Evolutionary conservation across 768 basidiomycete species (phyloP), one percentile per base, ranked within the genome.

Genomic region (Russula earlei): DNA sequence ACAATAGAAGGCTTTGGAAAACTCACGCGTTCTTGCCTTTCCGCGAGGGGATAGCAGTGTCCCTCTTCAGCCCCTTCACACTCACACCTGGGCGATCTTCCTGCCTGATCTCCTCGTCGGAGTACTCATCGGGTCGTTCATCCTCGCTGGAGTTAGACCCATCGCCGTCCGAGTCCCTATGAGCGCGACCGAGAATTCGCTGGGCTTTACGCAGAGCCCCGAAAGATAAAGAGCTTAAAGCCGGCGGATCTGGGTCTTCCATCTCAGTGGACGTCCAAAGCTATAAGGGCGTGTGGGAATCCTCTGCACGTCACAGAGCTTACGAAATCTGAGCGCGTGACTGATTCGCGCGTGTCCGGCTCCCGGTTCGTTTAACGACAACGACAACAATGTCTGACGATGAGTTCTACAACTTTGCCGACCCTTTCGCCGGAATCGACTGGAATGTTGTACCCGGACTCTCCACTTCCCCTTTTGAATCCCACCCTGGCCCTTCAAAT

Each of bases 21-120:
- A 77, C 91, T 59, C 70, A 94, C 93, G 94, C 91, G 70, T 95
- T 85, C 65, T 97, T 96, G 66, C 78, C 80, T 5, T 77, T 67
- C 41, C 92, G 77, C 69, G 85, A 86, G 12, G 74, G 66, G 3
- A 81, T 19, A 33, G 36, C 41, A 12, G 40, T 1, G 9, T 9
- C 14, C 38, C 4, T 49, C 20, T 24, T 72, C 55, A 76, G 73
- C 36, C 69, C 75, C 54, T 74, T 74, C 5, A 17, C 12, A 5
- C n/a, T 34, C n/a, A 11, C 27, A 14, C 41, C 24, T n/a, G n/a
- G n/a, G n/a, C n/a, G 31, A 49, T 29, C 48, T 22, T 45, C 45
- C n/a, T 42, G 20, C 20, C 20, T 37, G 11, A 22, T 22, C 17
- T 53, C 50, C 29, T 55, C 5, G 9, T 42, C 37, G 14, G 31